Evolutionary conservation across 345 rosid species (phyloP).

Genomic region (Anacardium occidentale): DNA sequence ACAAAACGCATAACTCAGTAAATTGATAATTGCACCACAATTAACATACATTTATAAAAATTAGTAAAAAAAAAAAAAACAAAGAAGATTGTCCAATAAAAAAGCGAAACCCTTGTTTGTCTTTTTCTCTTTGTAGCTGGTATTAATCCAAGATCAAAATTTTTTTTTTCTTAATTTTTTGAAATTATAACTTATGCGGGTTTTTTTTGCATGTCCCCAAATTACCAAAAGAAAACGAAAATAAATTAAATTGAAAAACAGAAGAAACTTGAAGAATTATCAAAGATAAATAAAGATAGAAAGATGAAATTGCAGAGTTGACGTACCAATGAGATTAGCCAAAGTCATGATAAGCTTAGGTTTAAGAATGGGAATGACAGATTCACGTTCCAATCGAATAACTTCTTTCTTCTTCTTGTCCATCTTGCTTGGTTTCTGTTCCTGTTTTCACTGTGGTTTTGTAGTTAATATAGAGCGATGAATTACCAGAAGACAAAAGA

Average conservation of each 20-base stretch:
- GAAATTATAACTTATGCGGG: background rate
- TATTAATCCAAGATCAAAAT: too few relatives aligned
- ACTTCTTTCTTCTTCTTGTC: constrained; percentile 54
- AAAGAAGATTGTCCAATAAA: background rate
- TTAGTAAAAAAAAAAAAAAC: background rate
- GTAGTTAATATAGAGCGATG: background rate
- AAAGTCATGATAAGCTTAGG: constrained; percentile 91
- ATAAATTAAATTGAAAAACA: background rate
- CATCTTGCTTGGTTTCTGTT: constrained; percentile 8
- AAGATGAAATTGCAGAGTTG: background rate
- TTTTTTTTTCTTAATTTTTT: too few relatives aligned
- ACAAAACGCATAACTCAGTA: background rate
- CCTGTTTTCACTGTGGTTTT: background rate
- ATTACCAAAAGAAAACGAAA: background rate
- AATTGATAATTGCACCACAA: background rate
- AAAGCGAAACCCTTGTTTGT: background rate
- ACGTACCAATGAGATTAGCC: constrained; percentile 85
- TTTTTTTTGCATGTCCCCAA: background rate
- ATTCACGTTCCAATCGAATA: constrained; percentile 83
- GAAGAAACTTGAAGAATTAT: background rate
- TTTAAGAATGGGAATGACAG: constrained; percentile 85
- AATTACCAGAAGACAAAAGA: constrained; percentile 1
- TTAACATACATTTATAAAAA: background rate
- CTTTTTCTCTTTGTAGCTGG: too few relatives aligned
- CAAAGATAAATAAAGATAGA: background rate